These are phyloP conservation scores for Torulaspora quercuum DNA, from an alignment of 805 yeast genomes.

Conservation along the genomic window DNA sequence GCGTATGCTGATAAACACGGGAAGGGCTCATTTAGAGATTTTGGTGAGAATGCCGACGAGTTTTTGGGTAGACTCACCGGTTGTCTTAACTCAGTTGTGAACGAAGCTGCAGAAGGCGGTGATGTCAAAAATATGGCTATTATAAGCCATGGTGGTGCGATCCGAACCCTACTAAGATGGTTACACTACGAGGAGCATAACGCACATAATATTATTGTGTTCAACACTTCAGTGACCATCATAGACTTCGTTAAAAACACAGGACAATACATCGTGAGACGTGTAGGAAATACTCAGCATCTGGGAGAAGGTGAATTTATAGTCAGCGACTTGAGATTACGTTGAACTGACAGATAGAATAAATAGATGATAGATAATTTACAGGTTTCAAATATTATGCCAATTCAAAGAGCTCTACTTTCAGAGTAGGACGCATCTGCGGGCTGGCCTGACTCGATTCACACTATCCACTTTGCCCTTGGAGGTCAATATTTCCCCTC, in stretches of 20 bases:
- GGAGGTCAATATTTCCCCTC: too few species aligned
- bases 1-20: slow-evolving; percentile 52
- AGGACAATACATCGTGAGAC: slow-evolving; percentile 44
- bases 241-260: slow-evolving; percentile 50
- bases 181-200: slow-evolving; percentile 44
- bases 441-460: too few species aligned
- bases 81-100: slow-evolving; percentile 45
- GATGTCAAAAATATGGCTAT: slow-evolving; percentile 49
- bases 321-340: slow-evolving; percentile 47
- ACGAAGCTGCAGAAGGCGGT: slow-evolving; percentile 36
- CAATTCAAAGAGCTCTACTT: too few species aligned
- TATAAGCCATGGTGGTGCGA: slow-evolving; percentile 81
- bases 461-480: too few species aligned
- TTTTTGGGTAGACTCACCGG: slow-evolving; percentile 48
- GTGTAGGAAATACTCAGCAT: slow-evolving; percentile 67
- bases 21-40: slow-evolving; percentile 49
- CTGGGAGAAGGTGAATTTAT: slow-evolving; percentile 52
- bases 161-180: slow-evolving; percentile 55
- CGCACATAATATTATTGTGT: slow-evolving; percentile 52
- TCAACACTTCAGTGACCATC: slow-evolving; percentile 69
- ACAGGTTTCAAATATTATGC: too few species aligned
- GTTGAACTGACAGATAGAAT: too few species aligned
- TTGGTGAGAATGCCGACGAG: slow-evolving; percentile 56
- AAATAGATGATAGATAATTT: too few species aligned
- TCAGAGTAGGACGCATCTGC: too few species aligned